A percentile compares a stretch with the other conserved stretches of the same genome.
Evolutionary conservation across 257 asterid species (phyloP).

Genomic region (Solanum clarkiae): DNA sequence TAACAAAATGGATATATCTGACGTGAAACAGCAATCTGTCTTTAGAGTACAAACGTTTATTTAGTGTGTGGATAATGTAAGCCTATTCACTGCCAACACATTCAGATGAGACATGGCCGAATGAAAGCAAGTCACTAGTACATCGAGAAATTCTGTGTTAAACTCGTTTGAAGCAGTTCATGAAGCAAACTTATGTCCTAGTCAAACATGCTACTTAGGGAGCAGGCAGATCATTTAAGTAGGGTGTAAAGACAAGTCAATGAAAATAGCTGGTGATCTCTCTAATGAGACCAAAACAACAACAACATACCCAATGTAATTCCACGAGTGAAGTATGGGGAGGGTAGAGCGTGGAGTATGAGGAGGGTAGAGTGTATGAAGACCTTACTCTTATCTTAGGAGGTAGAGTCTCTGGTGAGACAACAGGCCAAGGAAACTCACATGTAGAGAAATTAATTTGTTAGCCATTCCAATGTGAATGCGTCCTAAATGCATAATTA

Average conservation of each 20-base stretch:
- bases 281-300: not conserved
- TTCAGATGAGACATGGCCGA: not conserved
- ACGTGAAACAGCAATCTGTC: not conserved
- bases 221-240: not conserved
- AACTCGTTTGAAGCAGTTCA: not conserved
- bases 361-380: not conserved
- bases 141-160: not conserved
- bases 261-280: not conserved
- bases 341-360: not conserved
- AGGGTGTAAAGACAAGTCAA: not conserved
- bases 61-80: not conserved
- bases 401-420: not conserved
- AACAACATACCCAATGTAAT: not conserved
- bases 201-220: not conserved
- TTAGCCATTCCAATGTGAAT: not conserved
- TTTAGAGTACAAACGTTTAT: not conserved
- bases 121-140: not conserved
- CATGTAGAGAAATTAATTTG: not conserved
- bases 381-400: not conserved
- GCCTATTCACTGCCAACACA: not conserved
- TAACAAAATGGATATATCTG: not conserved
- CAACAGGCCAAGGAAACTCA: not conserved
- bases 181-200: not conserved
- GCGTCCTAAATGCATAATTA: not conserved
- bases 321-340: not conserved